phyloP scores from a whole-genome alignment of 495 filamentous ascomycete species.

The Penicillium manginii region DNA sequence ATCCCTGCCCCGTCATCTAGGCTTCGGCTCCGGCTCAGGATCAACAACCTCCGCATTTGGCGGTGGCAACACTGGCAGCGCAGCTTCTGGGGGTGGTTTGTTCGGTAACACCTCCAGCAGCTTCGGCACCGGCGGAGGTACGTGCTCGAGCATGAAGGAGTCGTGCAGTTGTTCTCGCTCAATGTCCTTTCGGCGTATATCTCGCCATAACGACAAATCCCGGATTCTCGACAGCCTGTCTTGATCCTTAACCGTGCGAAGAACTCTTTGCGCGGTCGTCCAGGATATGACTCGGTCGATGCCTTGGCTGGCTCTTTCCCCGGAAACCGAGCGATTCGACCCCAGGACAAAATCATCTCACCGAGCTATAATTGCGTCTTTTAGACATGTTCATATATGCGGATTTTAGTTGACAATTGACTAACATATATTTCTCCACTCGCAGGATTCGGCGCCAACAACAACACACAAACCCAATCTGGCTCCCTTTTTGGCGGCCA shows the following conservation, averaged over 20 bases:
- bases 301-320: neutral
- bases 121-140: constrained; percentile 65
- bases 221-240: neutral
- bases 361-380: neutral
- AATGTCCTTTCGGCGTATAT: neutral
- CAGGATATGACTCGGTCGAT: neutral
- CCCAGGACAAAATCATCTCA: neutral
- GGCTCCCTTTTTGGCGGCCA: constrained; percentile 43
- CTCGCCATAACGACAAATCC: neutral
- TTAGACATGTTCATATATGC: too few species aligned
- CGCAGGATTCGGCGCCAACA: constrained; percentile 44
- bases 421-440: constrained; percentile 22
- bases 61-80: constrained; percentile 34
- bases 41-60: constrained; percentile 43
- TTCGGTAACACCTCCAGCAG: constrained; percentile 54
- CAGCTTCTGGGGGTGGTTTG: constrained; percentile 40
- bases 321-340: neutral
- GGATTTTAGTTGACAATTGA: constrained; percentile 5
- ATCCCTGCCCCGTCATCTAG: constrained; percentile 51
- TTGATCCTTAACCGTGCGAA: neutral
- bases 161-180: constrained; percentile 38
- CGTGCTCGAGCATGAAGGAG: constrained; percentile 42
- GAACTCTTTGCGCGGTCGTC: neutral
- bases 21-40: constrained; percentile 59
- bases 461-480: constrained; percentile 36